Evolutionary conservation across 108 stramenopile genomes (phyloP), one percentile per base, ranked within the genome.

Genomic region (Fragilaria crotonensis): DNA sequence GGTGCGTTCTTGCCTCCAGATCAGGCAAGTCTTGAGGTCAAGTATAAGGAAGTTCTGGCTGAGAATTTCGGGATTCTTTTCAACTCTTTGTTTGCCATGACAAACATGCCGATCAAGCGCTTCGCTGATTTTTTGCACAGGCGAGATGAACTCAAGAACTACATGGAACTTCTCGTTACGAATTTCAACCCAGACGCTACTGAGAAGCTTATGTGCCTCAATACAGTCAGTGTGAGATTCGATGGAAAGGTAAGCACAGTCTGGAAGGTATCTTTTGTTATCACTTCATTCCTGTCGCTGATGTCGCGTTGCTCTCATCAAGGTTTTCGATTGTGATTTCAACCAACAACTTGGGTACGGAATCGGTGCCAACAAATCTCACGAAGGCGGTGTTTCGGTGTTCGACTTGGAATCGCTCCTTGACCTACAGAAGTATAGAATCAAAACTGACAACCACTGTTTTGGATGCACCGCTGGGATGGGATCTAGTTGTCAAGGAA

Each of bases 51-150:
- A 23, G 93, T 85, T 55, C 74, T 98, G 32, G 49, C 59, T 36
- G 84, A 87, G 3, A 78, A 94, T 21, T 98, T 96, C 64, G 97
- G 94, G 30, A 94, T 98, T 49, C 32, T 76, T 19, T 98, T 97
- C 64, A 88, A 96, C 55, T 58, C 72, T 51, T 71, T 98, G 2
- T 83, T 93, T 48, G 95, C 95, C 53, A 95, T 98, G 63, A 95
- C 97, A 52, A 98, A 98, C 64, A 98, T 98, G 96, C 97, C 97
- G n/a, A 86, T 97, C 52, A 97, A 98, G 66, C 74, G 97, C 23
- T 98, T 97, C 70, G 95, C 95, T 1, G 97, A 98, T 68, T 87
- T 79, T 68, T 64, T 98, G 54, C 72, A 85, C 44, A 87, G 89
- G 26, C 62, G 85, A 25, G 95, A 78, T 18, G 91, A 96, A 62